A percentile compares a stretch with the other conserved stretches of the same genome.
Evolutionary conservation across 768 basidiomycete genomes (phyloP).

Genomic region (Boletales sp.): DNA sequence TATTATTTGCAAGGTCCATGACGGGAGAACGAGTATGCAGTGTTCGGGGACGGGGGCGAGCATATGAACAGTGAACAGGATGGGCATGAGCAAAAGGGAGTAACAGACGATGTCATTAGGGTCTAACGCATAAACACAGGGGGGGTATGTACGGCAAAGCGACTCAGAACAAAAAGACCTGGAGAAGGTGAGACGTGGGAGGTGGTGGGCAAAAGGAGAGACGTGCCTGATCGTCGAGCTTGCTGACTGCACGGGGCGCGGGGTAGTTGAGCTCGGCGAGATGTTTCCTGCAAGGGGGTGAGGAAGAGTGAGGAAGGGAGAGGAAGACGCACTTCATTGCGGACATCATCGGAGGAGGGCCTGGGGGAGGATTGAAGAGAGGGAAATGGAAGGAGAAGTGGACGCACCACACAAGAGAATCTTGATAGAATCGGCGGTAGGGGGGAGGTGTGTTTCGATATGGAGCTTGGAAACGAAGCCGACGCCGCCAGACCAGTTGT

Average conservation of each 20-base stretch:
- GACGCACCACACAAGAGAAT: conserved; percentile 81
- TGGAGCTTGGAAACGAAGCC: conserved; percentile 95
- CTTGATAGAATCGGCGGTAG: conserved; percentile 63
- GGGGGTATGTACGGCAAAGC: background rate
- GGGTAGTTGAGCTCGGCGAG: conserved; percentile 86
- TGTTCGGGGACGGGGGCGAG: no score
- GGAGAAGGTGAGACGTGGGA: conserved; percentile 12
- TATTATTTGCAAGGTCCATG: no score
- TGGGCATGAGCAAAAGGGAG: no score
- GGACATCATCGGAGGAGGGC: conserved; percentile 72
- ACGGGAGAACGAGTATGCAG: no score
- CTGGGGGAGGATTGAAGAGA: conserved; percentile 28
- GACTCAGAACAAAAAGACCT: conserved; percentile 42
- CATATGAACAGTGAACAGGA: no score
- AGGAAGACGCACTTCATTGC: conserved; percentile 69
- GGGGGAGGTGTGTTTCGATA: conserved; percentile 79
- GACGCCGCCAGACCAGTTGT: conserved; percentile 80
- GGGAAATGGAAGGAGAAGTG: background rate
- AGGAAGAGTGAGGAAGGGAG: background rate
- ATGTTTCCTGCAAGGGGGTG: conserved; percentile 60
- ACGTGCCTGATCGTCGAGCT: conserved; percentile 80
- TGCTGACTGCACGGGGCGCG: conserved; percentile 85
- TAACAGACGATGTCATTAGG: background rate
- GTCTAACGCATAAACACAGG: no score
- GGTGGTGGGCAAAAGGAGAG: background rate